Evolutionary conservation across 2,329 filamentous ascomycete species (phyloP), one percentile per base, ranked within the genome.

Genomic region (Paraconiothyrium brasiliense): DNA sequence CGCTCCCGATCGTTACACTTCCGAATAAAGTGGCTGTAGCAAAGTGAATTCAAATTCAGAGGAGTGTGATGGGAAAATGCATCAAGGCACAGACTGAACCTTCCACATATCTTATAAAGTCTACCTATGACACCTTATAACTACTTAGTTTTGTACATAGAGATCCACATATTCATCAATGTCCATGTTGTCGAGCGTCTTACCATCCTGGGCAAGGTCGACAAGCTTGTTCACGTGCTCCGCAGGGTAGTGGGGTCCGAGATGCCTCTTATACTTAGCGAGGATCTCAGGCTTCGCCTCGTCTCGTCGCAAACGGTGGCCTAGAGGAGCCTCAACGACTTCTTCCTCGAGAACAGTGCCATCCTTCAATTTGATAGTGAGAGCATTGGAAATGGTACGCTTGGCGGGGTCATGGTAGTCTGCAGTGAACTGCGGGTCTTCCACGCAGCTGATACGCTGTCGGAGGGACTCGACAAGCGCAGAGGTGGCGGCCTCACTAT

Each of bases 281-380:
- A 98, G 83, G 71, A 99, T 97, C 82, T 97, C 92, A 61, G 95
- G 95, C 88, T 98, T 98, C 72, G 95, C 95, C 87, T 99, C 95
- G 73, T 97, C 94, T 73, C 94, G 89, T 68, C 95, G 87, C 76
- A 95, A 85, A 68, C 91, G 90, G 85, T 99, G 95, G 72, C 95
- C 95, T 44, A 99, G 88, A 60, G 95, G 95, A 61, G 95, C 94
- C 85, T 97, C 94, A 58, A 99, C 92, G 52, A 92, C 91, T 62
- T 96, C 89, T 84, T 99, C 95, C 24, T 94, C 90, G 39, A 98
- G 85, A 10, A 95, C 86, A 50, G 93, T 97, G 73, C 95, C 95
- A 78, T 98, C 94, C 80, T 97, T 95, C 71, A 99, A 86, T 74
- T 91, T 94, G 61, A 99, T 94, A 34, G 94, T 97, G 68, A 99